These are phyloP conservation scores for Fusarium metavorans DNA, from an alignment of 2,329 filamentous ascomycete genomes.

Conservation along the genomic window DNA sequence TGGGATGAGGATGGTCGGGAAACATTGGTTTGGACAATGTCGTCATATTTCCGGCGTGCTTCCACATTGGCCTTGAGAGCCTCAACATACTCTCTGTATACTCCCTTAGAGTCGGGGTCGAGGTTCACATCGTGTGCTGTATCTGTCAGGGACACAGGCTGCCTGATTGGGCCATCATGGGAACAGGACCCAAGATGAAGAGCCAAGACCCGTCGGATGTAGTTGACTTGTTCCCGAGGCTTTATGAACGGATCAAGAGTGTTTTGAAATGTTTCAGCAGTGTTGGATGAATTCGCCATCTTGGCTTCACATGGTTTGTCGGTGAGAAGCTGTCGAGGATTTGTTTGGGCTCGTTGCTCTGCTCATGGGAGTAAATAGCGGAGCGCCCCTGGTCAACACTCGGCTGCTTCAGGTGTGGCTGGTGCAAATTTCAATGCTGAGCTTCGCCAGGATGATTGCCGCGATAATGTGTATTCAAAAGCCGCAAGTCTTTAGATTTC, in stretches of 20 bases:
- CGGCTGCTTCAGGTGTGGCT: slow-evolving; percentile 32
- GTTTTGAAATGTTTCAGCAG: slow-evolving; percentile 53
- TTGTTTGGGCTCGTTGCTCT: slow-evolving; percentile 16
- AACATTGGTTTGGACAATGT: slow-evolving; percentile 46
- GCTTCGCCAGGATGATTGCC: background rate
- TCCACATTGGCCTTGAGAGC: slow-evolving; percentile 65
- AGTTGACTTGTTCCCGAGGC: slow-evolving; percentile 67
- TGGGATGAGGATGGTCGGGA: slow-evolving; percentile 35
- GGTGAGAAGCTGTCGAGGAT: slow-evolving; percentile 11
- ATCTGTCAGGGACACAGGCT: slow-evolving; percentile 63
- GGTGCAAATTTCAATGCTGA: background rate
- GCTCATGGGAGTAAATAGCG: slow-evolving; percentile 30
- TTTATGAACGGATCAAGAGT: slow-evolving; percentile 66
- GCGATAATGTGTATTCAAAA: background rate
- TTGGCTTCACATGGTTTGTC: slow-evolving; percentile 28
- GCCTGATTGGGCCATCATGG: slow-evolving; percentile 55
- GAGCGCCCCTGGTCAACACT: slow-evolving; percentile 12
- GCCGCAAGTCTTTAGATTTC: background rate
- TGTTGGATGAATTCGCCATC: slow-evolving; percentile 51
- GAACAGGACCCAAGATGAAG: slow-evolving; percentile 64
- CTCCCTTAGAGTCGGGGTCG: slow-evolving; percentile 56
- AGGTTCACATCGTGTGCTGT: slow-evolving; percentile 50
- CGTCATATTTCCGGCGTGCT: slow-evolving; percentile 62
- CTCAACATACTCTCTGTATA: slow-evolving; percentile 67
- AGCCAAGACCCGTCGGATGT: slow-evolving; percentile 67